Evolutionary conservation across 139 green algal species (phyloP).

Genomic region (Chlamydomonas eustigma): DNA sequence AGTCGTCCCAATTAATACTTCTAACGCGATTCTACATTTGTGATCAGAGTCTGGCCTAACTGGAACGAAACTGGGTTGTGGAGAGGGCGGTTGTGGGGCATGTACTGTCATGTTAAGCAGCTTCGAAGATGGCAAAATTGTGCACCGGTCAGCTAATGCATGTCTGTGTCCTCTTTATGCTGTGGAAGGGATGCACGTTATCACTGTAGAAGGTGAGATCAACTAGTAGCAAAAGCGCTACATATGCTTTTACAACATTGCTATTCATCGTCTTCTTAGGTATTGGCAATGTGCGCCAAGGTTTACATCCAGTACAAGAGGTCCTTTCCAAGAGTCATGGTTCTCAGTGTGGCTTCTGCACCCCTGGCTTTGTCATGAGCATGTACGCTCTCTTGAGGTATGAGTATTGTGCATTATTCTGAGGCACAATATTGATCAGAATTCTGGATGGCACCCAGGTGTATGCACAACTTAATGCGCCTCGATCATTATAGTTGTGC

Average conservation of each 20-base stretch:
- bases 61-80: conserved; percentile 94
- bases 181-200: conserved; percentile 84
- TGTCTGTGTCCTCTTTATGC: conserved; percentile 93
- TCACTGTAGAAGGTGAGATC: conserved; percentile 84
- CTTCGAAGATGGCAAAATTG: conserved; percentile 44
- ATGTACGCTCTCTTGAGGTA: conserved; percentile 55
- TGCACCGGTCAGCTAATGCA: conserved; percentile 87
- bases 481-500: too few relatives aligned
- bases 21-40: neutral
- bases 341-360: conserved; percentile 97
- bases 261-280: conserved; percentile 36
- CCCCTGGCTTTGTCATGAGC: conserved; percentile 96
- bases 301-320: conserved; percentile 90
- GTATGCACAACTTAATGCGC: too few relatives aligned
- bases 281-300: conserved; percentile 74
- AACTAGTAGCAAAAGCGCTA: neutral
- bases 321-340: conserved; percentile 83
- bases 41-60: conserved; percentile 67
- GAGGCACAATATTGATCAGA: too few relatives aligned
- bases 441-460: too few relatives aligned
- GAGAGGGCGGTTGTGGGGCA: conserved; percentile 91
- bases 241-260: neutral
- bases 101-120: conserved; percentile 93
- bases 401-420: too few relatives aligned
- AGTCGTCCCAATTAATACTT: neutral